phyloP scores from a whole-genome alignment of 2,329 filamentous ascomycete species.

The Calonectria ilicicola region DNA sequence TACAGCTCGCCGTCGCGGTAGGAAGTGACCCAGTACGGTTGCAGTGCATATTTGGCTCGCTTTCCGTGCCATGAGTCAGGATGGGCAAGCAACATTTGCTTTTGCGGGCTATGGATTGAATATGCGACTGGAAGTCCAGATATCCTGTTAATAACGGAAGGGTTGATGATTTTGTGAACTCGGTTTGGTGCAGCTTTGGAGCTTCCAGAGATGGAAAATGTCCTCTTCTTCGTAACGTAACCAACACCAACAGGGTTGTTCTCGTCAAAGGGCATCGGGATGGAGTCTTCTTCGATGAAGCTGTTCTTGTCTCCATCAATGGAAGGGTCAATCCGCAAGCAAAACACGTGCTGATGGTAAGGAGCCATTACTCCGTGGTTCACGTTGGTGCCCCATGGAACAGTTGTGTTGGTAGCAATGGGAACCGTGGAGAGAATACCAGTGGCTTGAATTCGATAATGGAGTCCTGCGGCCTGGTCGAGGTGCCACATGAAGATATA shows the following conservation, averaged over 20 bases:
- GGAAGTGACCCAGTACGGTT: slow-evolving; percentile 17
- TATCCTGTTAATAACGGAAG: slow-evolving; percentile 11
- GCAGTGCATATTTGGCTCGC: slow-evolving; percentile 6
- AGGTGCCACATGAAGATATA: slow-evolving; percentile 16
- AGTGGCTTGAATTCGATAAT: slow-evolving; percentile 22
- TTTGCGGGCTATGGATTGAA: slow-evolving; percentile 1
- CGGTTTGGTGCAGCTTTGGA: slow-evolving; percentile 17
- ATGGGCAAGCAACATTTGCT: slow-evolving; percentile 12
- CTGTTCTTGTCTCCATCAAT: slow-evolving; percentile 25
- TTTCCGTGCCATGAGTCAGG: slow-evolving; percentile 10
- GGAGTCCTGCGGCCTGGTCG: slow-evolving; percentile 17
- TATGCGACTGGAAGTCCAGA: slow-evolving; percentile 4
- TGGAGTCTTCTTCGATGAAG: slow-evolving; percentile 16
- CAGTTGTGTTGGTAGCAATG: not conserved
- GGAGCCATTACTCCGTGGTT: slow-evolving; percentile 21
- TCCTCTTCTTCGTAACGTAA: slow-evolving; percentile 8
- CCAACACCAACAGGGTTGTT: slow-evolving; percentile 18
- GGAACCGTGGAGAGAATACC: slow-evolving; percentile 22
- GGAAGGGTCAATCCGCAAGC: slow-evolving; percentile 21
- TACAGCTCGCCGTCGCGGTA: slow-evolving; percentile 16
- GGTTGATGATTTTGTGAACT: slow-evolving; percentile 20
- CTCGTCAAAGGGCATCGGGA: slow-evolving; percentile 14
- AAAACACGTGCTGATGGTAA: slow-evolving; percentile 28
- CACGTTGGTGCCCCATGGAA: slow-evolving; percentile 19
- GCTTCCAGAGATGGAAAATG: not conserved